Conservation (phyloP, 2,329 filamentous ascomycete species). For the Cercospora brassicicola region DNA sequence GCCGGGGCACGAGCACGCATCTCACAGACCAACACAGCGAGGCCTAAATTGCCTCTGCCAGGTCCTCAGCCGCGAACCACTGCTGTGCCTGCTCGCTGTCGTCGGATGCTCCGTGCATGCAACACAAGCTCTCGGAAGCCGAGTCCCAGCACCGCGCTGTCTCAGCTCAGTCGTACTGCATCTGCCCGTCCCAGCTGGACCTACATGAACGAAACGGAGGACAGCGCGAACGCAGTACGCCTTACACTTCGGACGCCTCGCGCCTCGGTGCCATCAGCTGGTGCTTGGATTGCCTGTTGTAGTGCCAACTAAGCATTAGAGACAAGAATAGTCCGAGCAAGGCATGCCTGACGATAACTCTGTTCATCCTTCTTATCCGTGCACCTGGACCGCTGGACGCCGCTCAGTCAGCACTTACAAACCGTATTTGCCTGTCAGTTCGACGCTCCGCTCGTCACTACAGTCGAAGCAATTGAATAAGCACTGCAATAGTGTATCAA, state of each 20-base stretch:
- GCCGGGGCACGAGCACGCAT: background rate
- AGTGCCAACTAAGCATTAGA: background rate
- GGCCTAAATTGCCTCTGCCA: background rate
- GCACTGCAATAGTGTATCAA: background rate
- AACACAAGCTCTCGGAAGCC: background rate
- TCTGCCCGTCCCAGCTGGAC: background rate
- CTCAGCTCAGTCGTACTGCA: background rate
- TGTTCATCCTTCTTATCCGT: background rate
- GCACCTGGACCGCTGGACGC: background rate
- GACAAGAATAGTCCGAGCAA: background rate
- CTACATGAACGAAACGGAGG: background rate
- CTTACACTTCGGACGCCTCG: background rate
- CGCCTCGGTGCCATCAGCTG: background rate
- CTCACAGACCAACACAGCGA: background rate
- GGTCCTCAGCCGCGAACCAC: background rate
- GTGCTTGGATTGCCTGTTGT: background rate
- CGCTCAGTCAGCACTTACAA: constrained; percentile 3
- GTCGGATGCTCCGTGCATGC: background rate
- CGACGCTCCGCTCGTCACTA: background rate
- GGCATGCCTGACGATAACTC: background rate
- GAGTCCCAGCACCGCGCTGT: background rate
- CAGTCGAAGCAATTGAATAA: background rate
- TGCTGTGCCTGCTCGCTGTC: background rate
- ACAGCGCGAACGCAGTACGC: background rate
- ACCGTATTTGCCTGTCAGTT: background rate